Evolutionary conservation across 2,329 filamentous ascomycete species (phyloP), one percentile per base, ranked within the genome.

Genomic region (Xylaria digitata): DNA sequence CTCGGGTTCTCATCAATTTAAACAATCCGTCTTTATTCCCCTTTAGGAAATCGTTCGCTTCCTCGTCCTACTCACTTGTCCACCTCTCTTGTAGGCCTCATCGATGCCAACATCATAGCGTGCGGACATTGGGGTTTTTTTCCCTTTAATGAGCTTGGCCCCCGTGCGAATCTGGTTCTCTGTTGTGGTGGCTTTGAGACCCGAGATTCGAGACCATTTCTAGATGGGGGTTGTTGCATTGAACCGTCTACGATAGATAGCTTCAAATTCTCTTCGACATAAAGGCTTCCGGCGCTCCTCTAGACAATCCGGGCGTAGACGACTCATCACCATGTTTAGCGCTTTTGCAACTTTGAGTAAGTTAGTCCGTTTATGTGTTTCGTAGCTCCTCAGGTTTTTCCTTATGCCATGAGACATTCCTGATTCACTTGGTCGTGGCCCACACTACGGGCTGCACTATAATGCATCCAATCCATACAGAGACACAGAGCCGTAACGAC

Each of bases 291-390:
- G 6, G 45, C 43, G 45, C 54, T 26, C 63, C 30, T 55, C 19
- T 49, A 34, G 59, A 63, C 58, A 30, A 42, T n/a, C 48, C 34
- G n/a, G 54, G 67, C 68, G 52, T 64, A 61, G 63, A 67, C 13
- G 48, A 48, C 17, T 54, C 67, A 62, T 13, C 34, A 68, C 40
- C 54, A 78, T 78, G 76, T 76, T 77, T 66, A 70, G 73, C 34
- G 72, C 71, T 9, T 66, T 77, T 64, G 69, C 70, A 57, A 72
- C 65, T 67, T 61, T 78, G 26, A 66, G 76, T 78, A 76, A 77
- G 76, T 76, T 37, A 11, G 26, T 56, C 42, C 63, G 34, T 62
- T 50, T 40, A 37, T 65, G 56, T 11, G 2, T 32, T 37, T 19
- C 49, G 30, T 37, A 30, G 19, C 30, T 42, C 11, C 19, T 45